phyloP scores from a whole-genome alignment of 2,329 filamentous ascomycete genomes.

The Colletotrichum horii region DNA sequence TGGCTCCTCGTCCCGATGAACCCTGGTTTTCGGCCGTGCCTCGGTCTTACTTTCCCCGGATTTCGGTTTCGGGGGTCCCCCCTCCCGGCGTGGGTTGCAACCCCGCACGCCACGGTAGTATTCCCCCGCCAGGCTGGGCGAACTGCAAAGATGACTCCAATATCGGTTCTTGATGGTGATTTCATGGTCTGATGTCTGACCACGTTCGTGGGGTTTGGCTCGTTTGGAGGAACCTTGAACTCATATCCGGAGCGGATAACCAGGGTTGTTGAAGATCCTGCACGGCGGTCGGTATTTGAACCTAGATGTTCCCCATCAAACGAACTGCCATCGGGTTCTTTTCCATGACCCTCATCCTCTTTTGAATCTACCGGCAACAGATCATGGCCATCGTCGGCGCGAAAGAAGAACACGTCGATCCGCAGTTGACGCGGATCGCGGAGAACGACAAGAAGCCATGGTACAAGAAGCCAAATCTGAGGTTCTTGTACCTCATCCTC shows the following conservation, averaged over 20 bases:
- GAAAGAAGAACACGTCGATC: slow-evolving; percentile 39
- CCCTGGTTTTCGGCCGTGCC: background rate
- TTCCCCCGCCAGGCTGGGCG: background rate
- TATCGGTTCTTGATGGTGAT: background rate
- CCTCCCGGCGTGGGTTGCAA: background rate
- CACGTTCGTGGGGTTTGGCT: background rate
- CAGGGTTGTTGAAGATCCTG: background rate
- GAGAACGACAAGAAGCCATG: slow-evolving; percentile 38
- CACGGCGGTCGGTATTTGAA: background rate
- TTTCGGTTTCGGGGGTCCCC: background rate
- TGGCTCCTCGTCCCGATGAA: background rate
- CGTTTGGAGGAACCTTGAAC: background rate
- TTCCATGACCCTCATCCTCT: no score
- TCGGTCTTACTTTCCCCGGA: slow-evolving; percentile 10
- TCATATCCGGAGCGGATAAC: background rate
- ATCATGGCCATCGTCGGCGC: slow-evolving; percentile 36
- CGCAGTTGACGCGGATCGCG: slow-evolving; percentile 38
- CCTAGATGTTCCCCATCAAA: background rate
- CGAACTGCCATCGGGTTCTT: background rate
- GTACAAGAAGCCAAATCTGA: slow-evolving; percentile 45
- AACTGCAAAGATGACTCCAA: background rate
- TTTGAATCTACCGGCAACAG: background rate
- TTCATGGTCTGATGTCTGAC: background rate
- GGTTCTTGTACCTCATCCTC: slow-evolving; percentile 43
- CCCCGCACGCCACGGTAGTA: slow-evolving; percentile 2